Conservation (phyloP, 2,329 filamentous ascomycete genomes). For the Stemphylium beticola region DNA sequence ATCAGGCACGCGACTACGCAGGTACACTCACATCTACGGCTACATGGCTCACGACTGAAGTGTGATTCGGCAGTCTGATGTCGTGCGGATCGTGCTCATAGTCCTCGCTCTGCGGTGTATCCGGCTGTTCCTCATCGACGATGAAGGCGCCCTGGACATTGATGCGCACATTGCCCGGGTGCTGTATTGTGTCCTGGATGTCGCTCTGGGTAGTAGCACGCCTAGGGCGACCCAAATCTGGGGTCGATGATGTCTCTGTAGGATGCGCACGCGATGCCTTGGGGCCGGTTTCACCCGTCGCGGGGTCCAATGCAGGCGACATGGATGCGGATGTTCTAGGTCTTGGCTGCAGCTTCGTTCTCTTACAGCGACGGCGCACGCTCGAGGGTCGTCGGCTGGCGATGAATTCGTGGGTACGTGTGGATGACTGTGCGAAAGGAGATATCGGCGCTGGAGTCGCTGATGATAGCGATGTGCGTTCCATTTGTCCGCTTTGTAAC, state of each 20-base stretch:
- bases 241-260: constrained; percentile 23
- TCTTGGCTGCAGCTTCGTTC: constrained; percentile 47
- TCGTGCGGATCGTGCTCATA: constrained; percentile 81
- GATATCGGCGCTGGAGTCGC: constrained; percentile 24
- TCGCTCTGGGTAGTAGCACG: constrained; percentile 46
- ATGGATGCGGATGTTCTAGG: constrained; percentile 37
- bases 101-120: constrained; percentile 58
- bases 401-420: constrained; percentile 16
- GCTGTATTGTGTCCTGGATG: constrained; percentile 61
- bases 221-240: constrained; percentile 31
- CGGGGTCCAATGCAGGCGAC: constrained; percentile 39
- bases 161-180: constrained; percentile 79
- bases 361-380: constrained; percentile 41
- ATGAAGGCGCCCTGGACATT: constrained; percentile 98
- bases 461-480: constrained; percentile 38
- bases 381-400: constrained; percentile 27
- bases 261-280: constrained; percentile 23
- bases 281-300: constrained; percentile 41
- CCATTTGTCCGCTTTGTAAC: constrained; percentile 48
- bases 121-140: constrained; percentile 72
- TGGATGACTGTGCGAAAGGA: constrained; percentile 29
- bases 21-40: constrained; percentile 80
- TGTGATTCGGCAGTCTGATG: constrained; percentile 96
- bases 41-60: constrained; percentile 92
- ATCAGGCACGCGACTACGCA: constrained; percentile 19